Conservation (phyloP, 768 basidiomycete genomes). For the Punctularia strigosozonata region DNA sequence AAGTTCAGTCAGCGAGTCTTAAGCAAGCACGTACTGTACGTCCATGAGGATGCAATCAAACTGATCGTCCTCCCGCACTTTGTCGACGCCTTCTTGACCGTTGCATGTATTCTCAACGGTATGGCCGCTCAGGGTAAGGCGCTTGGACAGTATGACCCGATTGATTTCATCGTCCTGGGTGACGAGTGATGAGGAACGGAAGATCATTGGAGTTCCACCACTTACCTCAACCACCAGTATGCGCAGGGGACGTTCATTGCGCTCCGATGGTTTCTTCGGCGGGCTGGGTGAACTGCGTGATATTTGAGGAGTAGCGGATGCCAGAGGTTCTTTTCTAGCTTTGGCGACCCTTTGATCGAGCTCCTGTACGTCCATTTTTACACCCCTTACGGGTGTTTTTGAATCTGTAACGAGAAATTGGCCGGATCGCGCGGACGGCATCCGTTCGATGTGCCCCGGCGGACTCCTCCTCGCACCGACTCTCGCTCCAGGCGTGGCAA, state of each 20-base stretch:
- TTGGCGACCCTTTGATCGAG: conserved; percentile 5
- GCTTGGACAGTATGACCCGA: conserved; percentile 54
- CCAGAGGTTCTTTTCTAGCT: background rate
- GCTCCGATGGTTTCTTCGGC: background rate
- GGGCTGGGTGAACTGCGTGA: background rate
- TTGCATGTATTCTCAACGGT: conserved; percentile 55
- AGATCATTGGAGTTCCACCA: background rate
- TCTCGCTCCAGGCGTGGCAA: too few relatives aligned
- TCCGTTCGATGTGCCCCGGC: too few relatives aligned
- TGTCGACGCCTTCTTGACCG: conserved; percentile 64
- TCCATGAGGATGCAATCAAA: conserved; percentile 80
- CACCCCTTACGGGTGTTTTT: conserved; percentile 7
- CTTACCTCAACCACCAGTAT: conserved; percentile 61
- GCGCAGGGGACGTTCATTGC: conserved; percentile 20
- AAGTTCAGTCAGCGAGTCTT: background rate
- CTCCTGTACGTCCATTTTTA: conserved; percentile 12
- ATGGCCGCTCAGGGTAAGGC: conserved; percentile 56
- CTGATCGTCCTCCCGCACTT: conserved; percentile 39
- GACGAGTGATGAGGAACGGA: conserved; percentile 2
- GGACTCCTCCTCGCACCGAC: too few relatives aligned
- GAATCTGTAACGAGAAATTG: conserved; percentile 8
- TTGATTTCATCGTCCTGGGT: conserved; percentile 64
- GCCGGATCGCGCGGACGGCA: background rate
- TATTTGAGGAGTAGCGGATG: background rate
- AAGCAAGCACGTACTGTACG: conserved; percentile 43